Evolutionary conservation across 2,329 filamentous ascomycete genomes (phyloP).

Genomic region (Parascedosporium putredinis): DNA sequence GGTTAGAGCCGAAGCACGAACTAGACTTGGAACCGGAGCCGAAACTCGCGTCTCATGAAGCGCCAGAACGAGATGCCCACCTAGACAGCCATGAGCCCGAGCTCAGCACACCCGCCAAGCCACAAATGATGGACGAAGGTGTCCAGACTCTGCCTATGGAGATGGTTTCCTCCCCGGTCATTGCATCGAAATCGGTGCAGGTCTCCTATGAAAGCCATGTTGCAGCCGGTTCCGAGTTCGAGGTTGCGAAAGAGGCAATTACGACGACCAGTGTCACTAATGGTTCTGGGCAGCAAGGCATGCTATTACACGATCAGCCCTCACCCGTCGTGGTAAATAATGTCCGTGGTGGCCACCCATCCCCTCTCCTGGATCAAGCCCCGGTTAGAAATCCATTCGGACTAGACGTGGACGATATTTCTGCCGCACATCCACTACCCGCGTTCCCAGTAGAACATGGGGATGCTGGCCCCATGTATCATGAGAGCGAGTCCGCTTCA

Average conservation of each 20-base stretch:
- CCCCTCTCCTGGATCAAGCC: not conserved
- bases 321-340: not conserved
- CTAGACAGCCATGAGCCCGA: conserved; percentile 6
- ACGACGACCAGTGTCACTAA: not conserved
- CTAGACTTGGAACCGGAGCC: not conserved
- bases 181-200: conserved; percentile 18
- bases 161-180: conserved; percentile 10
- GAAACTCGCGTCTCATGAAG: conserved; percentile 33
- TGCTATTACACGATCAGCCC: not conserved
- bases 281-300: too few species aligned
- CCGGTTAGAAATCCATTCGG: not conserved
- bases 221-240: not conserved
- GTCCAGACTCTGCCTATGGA: conserved; percentile 23
- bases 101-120: conserved; percentile 4
- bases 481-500: not conserved
- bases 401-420: not conserved
- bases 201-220: conserved; percentile 18
- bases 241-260: not conserved
- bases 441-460: not conserved
- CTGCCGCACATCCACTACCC: too few species aligned
- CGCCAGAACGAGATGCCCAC: not conserved
- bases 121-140: conserved; percentile 25
- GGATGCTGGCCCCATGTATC: not conserved
- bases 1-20: too few species aligned
- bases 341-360: not conserved